These are phyloP conservation scores for Heterobasidion occidentale DNA, from an alignment of 1,284 basidiomycete species.

Conservation along the genomic window DNA sequence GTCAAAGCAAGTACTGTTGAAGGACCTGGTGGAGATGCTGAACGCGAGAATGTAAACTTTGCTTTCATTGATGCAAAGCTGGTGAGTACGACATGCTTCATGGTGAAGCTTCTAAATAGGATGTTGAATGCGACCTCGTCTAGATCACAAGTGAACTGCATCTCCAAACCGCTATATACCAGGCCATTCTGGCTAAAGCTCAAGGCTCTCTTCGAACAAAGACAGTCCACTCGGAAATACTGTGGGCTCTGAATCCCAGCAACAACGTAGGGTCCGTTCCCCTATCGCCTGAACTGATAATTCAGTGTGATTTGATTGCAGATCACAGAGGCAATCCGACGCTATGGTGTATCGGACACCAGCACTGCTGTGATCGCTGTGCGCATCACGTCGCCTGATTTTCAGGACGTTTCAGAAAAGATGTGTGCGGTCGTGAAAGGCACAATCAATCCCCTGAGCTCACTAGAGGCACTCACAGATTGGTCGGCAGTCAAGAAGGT, in stretches of 20 bases:
- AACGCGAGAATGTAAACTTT: constrained; percentile 74
- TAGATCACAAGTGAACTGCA: constrained; percentile 73
- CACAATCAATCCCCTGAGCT: constrained; percentile 34
- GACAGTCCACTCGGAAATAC: constrained; percentile 80
- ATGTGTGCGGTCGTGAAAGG: constrained; percentile 59
- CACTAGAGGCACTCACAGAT: constrained; percentile 50
- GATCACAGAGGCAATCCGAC: constrained; percentile 82
- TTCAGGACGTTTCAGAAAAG: constrained; percentile 30
- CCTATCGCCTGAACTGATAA: neutral
- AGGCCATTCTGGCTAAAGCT: constrained; percentile 67
- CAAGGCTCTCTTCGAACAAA: constrained; percentile 59
- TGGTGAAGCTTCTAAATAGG: neutral
- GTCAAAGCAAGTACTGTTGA: constrained; percentile 55
- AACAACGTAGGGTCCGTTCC: constrained; percentile 55
- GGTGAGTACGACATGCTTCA: constrained; percentile 25
- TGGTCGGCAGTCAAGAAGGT: constrained; percentile 73
- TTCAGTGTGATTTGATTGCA: constrained; percentile 20
- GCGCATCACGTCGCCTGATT: constrained; percentile 42
- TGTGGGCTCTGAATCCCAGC: constrained; percentile 77
- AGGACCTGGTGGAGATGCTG: constrained; percentile 56
- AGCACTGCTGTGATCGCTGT: constrained; percentile 71
- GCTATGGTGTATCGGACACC: constrained; percentile 73
- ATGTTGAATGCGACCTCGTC: neutral
- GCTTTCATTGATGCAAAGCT: constrained; percentile 80
- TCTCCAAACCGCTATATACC: constrained; percentile 73